Evolutionary conservation across 2,329 filamentous ascomycete species (phyloP).

Genomic region (Daldinia eschscholtzii): DNA sequence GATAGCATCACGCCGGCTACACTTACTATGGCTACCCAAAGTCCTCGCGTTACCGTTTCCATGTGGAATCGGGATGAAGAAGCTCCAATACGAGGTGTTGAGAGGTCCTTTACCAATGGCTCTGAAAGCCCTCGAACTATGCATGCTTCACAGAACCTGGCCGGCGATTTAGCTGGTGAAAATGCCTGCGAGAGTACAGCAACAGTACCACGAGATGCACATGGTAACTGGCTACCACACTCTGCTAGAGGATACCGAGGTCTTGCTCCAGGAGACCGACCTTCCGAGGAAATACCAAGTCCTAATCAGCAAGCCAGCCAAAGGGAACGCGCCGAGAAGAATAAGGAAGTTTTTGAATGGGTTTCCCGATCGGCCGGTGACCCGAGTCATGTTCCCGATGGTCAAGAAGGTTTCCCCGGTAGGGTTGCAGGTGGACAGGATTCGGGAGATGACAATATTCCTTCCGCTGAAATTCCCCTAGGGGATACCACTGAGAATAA

Average conservation of each 20-base stretch:
- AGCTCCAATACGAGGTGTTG: constrained; percentile 55
- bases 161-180: constrained; percentile 55
- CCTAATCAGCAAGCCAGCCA: constrained; percentile 62
- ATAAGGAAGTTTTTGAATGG: constrained; percentile 66
- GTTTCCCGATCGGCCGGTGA: constrained; percentile 52
- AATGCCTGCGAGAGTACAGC: constrained; percentile 39
- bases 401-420: constrained; percentile 30
- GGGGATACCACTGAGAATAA: constrained; percentile 65
- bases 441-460: constrained; percentile 54
- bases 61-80: constrained; percentile 63
- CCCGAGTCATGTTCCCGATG: constrained; percentile 29
- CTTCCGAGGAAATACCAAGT: constrained; percentile 60
- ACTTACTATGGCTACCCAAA: constrained; percentile 60
- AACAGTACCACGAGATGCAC: constrained; percentile 55
- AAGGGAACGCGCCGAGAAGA: constrained; percentile 61
- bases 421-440: constrained; percentile 27
- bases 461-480: constrained; percentile 59
- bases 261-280: constrained; percentile 61
- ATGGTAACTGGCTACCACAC: constrained; percentile 59
- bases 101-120: constrained; percentile 55
- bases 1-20: constrained; percentile 59
- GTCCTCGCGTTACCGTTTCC: constrained; percentile 69
- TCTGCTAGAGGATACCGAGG: constrained; percentile 59
- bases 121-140: constrained; percentile 55
- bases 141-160: constrained; percentile 53